Conservation (phyloP, 1,139 yeast genomes). For the Debaryomyces robertsiae region DNA sequence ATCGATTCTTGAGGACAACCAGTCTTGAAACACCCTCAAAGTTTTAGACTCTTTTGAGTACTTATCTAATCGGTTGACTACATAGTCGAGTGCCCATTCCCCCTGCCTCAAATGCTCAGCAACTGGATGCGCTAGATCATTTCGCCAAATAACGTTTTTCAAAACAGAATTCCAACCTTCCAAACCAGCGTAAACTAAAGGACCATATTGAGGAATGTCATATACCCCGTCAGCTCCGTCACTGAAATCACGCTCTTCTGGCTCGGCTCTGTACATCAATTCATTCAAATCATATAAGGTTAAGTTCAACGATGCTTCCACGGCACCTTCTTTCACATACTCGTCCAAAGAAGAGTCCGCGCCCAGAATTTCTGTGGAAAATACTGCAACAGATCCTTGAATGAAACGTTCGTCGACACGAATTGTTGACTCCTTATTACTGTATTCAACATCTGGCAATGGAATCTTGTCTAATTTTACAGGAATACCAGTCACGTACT, state of each 20-base stretch:
- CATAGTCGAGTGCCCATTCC: constrained; percentile 85
- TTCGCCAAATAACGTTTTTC: constrained; percentile 61
- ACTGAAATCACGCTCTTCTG: constrained; percentile 85
- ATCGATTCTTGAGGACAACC: constrained; percentile 72
- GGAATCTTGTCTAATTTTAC: constrained; percentile 58
- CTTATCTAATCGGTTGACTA: constrained; percentile 61
- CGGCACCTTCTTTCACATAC: constrained; percentile 70
- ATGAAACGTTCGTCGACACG: constrained; percentile 60
- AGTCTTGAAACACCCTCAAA: constrained; percentile 55
- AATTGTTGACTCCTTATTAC: constrained; percentile 50
- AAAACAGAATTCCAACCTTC: constrained; percentile 89
- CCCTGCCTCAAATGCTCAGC: constrained; percentile 83
- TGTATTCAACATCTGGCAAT: constrained; percentile 49
- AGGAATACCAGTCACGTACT: constrained; percentile 61
- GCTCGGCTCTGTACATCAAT: constrained; percentile 74
- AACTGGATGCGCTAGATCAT: constrained; percentile 81
- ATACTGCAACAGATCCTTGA: constrained; percentile 87
- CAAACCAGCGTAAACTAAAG: constrained; percentile 81
- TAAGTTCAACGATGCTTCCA: constrained; percentile 65
- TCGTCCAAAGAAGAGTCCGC: constrained; percentile 57
- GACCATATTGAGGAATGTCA: constrained; percentile 70
- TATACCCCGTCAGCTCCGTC: constrained; percentile 74
- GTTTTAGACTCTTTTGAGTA: constrained; percentile 50
- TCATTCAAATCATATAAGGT: constrained; percentile 73
- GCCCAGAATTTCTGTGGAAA: constrained; percentile 69